Percentiles rank a stretch among this genome's conserved stretches.
Conservation (phyloP, 768 basidiomycete species). For the Boletus reticuloceps region DNA sequence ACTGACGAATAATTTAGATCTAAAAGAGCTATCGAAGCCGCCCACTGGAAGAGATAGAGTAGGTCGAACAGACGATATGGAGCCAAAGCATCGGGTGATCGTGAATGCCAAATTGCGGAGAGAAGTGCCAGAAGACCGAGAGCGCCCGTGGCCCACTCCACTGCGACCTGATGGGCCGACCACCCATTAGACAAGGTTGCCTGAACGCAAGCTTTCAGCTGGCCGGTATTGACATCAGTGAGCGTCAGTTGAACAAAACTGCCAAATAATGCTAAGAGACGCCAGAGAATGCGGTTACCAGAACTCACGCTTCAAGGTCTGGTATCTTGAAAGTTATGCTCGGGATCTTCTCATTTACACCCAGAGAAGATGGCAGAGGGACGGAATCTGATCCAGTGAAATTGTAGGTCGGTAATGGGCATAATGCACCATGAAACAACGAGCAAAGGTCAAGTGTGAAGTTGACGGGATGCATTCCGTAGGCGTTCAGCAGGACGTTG, state of each 20-base stretch:
- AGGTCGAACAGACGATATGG: conserved; percentile 81
- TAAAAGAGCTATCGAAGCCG: conserved; percentile 76
- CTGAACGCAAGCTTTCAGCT: conserved; percentile 85
- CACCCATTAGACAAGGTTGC: conserved; percentile 90
- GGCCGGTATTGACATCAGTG: conserved; percentile 62
- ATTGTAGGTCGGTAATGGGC: conserved; percentile 79
- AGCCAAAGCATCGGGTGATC: conserved; percentile 52
- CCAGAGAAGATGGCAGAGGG: conserved; percentile 56
- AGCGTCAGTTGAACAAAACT: conserved; percentile 74
- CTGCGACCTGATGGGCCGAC: conserved; percentile 71
- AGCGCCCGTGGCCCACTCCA: conserved; percentile 75
- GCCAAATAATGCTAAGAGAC: conserved; percentile 2
- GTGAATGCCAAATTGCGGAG: conserved; percentile 55
- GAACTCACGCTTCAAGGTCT: conserved; percentile 71
- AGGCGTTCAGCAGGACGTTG: conserved; percentile 81
- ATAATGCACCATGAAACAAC: conserved; percentile 74
- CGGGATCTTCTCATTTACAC: conserved; percentile 60
- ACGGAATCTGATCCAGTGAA: conserved; percentile 82
- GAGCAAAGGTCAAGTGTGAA: conserved; percentile 84
- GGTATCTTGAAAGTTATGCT: conserved; percentile 83
- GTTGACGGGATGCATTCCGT: conserved; percentile 81
- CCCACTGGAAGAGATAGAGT: conserved; percentile 79
- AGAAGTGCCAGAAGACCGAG: conserved; percentile 59
- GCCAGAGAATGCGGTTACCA: neutral
- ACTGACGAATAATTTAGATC: conserved; percentile 84